phyloP scores from a whole-genome alignment of 352 stramenopile species.

The Thraustotheca clavata region DNA sequence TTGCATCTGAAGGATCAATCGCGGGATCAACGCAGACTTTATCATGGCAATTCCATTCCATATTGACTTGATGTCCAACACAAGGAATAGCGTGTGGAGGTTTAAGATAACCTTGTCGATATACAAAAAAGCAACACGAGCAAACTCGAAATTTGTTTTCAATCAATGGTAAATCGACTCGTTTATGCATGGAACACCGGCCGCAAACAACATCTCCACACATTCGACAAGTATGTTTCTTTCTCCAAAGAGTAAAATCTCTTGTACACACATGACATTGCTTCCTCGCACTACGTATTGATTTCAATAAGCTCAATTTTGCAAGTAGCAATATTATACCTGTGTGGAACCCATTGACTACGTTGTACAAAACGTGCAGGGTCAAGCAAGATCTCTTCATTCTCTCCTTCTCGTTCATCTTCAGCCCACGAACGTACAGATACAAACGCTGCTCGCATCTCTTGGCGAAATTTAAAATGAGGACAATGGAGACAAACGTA shows the following conservation, averaged over 20 bases:
- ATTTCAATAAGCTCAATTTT: background rate
- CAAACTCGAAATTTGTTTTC: slow-evolving; percentile 58
- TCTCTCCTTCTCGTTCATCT: background rate
- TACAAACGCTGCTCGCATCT: background rate
- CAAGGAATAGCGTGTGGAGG: background rate
- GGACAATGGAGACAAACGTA: background rate
- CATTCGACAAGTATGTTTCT: slow-evolving; percentile 75
- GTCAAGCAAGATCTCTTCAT: slow-evolving; percentile 36
- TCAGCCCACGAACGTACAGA: background rate
- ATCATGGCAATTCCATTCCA: background rate
- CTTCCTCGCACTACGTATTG: slow-evolving; percentile 28
- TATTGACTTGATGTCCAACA: background rate
- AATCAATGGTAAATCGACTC: slow-evolving; percentile 47
- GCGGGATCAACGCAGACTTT: background rate
- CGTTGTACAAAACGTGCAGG: slow-evolving; percentile 47
- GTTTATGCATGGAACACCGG: slow-evolving; percentile 61
- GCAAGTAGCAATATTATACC: background rate
- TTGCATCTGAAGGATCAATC: background rate
- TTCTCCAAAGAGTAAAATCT: slow-evolving; percentile 54
- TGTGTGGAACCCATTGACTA: slow-evolving; percentile 45
- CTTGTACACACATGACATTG: slow-evolving; percentile 55
- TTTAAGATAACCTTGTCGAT: slow-evolving; percentile 37
- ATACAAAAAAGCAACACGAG: slow-evolving; percentile 59
- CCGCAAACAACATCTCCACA: slow-evolving; percentile 72
- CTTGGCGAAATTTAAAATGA: background rate